Evolutionary conservation across 345 rosid species (phyloP).

Genomic region (Gossypium raimondii): DNA sequence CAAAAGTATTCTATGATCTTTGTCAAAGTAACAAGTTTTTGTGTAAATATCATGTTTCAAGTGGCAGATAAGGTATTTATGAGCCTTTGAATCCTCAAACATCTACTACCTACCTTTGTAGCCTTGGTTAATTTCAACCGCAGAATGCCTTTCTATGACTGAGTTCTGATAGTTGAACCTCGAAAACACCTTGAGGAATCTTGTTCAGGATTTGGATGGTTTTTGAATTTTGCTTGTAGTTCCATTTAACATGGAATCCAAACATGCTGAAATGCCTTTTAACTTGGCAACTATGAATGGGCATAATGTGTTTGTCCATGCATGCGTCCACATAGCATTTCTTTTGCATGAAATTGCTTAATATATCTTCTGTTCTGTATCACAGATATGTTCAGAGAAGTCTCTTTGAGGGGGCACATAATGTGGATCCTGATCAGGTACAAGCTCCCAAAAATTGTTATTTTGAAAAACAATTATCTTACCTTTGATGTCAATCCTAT

Average conservation of each 20-base stretch:
- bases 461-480: neutral
- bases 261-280: neutral
- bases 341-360: slow-evolving; percentile 4
- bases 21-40: neutral
- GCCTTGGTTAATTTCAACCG: neutral
- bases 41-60: neutral
- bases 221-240: neutral
- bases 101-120: neutral
- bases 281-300: neutral
- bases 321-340: neutral
- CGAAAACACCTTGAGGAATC: slow-evolving; percentile 1
- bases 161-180: slow-evolving; percentile 3
- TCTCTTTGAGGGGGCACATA: slow-evolving; percentile 84
- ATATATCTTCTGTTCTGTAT: slow-evolving; percentile 1
- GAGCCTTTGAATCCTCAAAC: neutral
- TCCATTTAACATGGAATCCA: neutral
- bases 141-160: neutral
- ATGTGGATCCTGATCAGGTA: slow-evolving; percentile 82
- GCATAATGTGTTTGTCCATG: slow-evolving; percentile 7
- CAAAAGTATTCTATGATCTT: neutral
- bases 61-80: neutral
- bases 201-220: slow-evolving; percentile 8
- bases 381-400: slow-evolving; percentile 69
- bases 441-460: neutral
- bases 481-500: neutral